phyloP scores from a whole-genome alignment of 805 yeast genomes.

The Saturnispora besseyi region DNA sequence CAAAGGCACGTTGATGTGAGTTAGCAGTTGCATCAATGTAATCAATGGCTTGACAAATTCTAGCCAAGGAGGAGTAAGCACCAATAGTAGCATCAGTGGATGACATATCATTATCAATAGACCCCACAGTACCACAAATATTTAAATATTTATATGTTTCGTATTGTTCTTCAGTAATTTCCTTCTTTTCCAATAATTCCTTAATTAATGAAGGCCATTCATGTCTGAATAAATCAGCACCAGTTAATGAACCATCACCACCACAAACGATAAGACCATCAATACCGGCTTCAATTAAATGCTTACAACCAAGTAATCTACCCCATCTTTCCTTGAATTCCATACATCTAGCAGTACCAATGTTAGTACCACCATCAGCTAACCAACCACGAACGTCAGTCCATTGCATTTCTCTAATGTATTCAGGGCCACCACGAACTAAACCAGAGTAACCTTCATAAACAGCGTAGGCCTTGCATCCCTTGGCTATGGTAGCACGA shows the following conservation, averaged over 20 bases:
- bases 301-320: slow-evolving; percentile 51
- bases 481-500: slow-evolving; percentile 54
- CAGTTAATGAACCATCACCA: slow-evolving; percentile 78
- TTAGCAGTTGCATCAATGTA: slow-evolving; percentile 79
- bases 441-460: slow-evolving; percentile 72
- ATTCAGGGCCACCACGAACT: slow-evolving; percentile 51
- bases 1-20: slow-evolving; percentile 76
- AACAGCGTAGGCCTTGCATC: slow-evolving; percentile 58
- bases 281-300: slow-evolving; percentile 61
- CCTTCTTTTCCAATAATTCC: slow-evolving; percentile 41
- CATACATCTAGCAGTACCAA: slow-evolving; percentile 69
- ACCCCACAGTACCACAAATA: slow-evolving; percentile 70
- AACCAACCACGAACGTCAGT: slow-evolving; percentile 65
- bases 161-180: slow-evolving; percentile 38
- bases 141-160: slow-evolving; percentile 47
- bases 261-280: slow-evolving; percentile 77
- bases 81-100: slow-evolving; percentile 79
- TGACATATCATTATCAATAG: slow-evolving; percentile 83
- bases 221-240: slow-evolving; percentile 66
- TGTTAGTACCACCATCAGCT: slow-evolving; percentile 64
- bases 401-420: slow-evolving; percentile 59
- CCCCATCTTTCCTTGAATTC: slow-evolving; percentile 63
- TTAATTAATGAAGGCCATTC: slow-evolving; percentile 70
- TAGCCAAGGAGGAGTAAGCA: slow-evolving; percentile 66
- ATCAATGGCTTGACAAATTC: slow-evolving; percentile 69